phyloP scores from a whole-genome alignment of 2,329 filamentous ascomycete genomes.

The Purpureocillium takamizusanense region DNA sequence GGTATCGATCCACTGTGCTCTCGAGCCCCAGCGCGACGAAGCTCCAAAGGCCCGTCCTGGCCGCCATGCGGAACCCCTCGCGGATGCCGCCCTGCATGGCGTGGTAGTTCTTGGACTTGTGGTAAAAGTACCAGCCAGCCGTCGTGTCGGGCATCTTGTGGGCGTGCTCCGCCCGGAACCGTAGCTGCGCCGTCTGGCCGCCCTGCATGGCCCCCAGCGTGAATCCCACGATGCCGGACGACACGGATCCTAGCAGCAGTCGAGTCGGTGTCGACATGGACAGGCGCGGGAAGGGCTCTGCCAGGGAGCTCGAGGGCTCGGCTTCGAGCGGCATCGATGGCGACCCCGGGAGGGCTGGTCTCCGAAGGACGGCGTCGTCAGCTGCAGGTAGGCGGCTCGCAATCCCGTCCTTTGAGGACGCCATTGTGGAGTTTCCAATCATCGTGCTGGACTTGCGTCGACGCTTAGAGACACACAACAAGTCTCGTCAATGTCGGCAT shows the following conservation, averaged over 20 bases:
- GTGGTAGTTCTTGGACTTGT: constrained; percentile 95
- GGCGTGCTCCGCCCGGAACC: constrained; percentile 92
- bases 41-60: constrained; percentile 62
- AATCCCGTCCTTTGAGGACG: too few species aligned
- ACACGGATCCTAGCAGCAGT: constrained; percentile 52
- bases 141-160: constrained; percentile 80
- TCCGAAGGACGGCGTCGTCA: too few species aligned
- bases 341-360: background rate
- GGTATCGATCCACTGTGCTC: constrained; percentile 61
- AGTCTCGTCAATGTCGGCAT: too few species aligned
- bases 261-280: constrained; percentile 58
- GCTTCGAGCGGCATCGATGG: background rate
- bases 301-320: constrained; percentile 5
- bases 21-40: constrained; percentile 73
- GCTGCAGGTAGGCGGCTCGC: too few species aligned
- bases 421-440: too few species aligned
- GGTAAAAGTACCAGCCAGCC: constrained; percentile 94
- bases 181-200: constrained; percentile 63
- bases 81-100: constrained; percentile 67
- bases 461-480: too few species aligned
- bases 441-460: too few species aligned
- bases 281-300: constrained; percentile 33
- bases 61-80: constrained; percentile 70
- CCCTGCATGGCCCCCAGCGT: constrained; percentile 64
- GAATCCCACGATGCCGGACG: constrained; percentile 61